phyloP scores from a whole-genome alignment of 306 rosid genomes.

The Quercus engelmannii region DNA sequence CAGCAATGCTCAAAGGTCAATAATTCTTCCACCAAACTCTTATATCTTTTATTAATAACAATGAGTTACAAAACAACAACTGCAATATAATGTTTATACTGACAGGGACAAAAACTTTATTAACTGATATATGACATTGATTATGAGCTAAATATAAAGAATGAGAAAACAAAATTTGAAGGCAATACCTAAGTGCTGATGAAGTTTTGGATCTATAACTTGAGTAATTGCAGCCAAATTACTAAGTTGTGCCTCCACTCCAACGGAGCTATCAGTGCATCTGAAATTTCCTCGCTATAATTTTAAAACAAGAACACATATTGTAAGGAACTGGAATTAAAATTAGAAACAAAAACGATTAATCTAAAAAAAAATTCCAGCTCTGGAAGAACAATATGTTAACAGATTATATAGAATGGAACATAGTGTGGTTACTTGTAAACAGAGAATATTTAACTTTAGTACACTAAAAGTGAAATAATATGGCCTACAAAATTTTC shows the following conservation, averaged over 20 bases:
- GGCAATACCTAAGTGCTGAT: conserved; percentile 84
- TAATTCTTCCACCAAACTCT: not conserved
- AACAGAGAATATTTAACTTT: no score
- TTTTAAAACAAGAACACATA: conserved; percentile 34
- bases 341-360: not conserved
- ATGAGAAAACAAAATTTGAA: conserved; percentile 9
- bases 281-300: conserved; percentile 91
- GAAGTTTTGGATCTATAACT: conserved; percentile 98
- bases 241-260: conserved; percentile 82
- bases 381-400: not conserved
- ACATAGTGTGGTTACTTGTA: no score
- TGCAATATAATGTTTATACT: not conserved
- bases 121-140: not conserved
- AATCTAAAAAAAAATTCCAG: not conserved
- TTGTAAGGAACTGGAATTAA: conserved; percentile 37
- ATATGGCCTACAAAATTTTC: no score
- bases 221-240: conserved; percentile 85
- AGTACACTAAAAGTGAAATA: no score
- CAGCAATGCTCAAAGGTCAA: not conserved
- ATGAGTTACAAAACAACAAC: not conserved
- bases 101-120: not conserved
- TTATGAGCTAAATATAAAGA: conserved; percentile 9
- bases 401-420: not conserved
- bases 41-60: not conserved
- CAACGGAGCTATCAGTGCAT: conserved; percentile 82